These are phyloP conservation scores for Xylariaceae sp. DNA, from an alignment of 2,329 filamentous ascomycete genomes.

Conservation along the genomic window DNA sequence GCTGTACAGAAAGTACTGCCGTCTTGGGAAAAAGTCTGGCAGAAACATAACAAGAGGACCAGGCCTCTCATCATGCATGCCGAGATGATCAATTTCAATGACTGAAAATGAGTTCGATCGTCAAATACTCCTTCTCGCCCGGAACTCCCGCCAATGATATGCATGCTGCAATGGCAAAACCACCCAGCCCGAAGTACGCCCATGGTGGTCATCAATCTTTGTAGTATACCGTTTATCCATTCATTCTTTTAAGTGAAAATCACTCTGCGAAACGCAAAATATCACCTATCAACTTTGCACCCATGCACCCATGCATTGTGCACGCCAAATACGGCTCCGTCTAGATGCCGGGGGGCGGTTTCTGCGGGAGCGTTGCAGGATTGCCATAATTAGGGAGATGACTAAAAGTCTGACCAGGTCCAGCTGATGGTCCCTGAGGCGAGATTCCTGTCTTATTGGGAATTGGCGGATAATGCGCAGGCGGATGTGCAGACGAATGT, in stretches of 20 bases:
- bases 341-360: conserved; percentile 48
- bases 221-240: conserved; percentile 26
- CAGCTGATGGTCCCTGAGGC: conserved; percentile 33
- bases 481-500: conserved; percentile 36
- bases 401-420: conserved; percentile 41
- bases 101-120: conserved; percentile 17
- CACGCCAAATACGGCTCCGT: conserved; percentile 26
- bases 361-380: conserved; percentile 55
- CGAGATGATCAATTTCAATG: conserved; percentile 17
- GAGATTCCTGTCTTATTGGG: conserved; percentile 43
- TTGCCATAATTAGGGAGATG: conserved; percentile 56
- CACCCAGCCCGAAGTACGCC: conserved; percentile 28
- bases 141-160: conserved; percentile 30
- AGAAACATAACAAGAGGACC: not conserved
- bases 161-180: conserved; percentile 22
- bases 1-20: not conserved
- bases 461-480: conserved; percentile 42
- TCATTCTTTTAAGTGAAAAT: conserved; percentile 21
- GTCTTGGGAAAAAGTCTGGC: not conserved
- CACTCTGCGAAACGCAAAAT: conserved; percentile 27
- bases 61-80: conserved; percentile 3
- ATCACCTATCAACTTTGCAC: conserved; percentile 26
- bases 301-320: conserved; percentile 25
- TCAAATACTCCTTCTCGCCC: conserved; percentile 20
- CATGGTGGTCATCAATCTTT: conserved; percentile 24